Percentiles rank a stretch among this genome's conserved stretches.
phyloP scores from a whole-genome alignment of 192 early-diverging fungal species.

The Podila minutissima region DNA sequence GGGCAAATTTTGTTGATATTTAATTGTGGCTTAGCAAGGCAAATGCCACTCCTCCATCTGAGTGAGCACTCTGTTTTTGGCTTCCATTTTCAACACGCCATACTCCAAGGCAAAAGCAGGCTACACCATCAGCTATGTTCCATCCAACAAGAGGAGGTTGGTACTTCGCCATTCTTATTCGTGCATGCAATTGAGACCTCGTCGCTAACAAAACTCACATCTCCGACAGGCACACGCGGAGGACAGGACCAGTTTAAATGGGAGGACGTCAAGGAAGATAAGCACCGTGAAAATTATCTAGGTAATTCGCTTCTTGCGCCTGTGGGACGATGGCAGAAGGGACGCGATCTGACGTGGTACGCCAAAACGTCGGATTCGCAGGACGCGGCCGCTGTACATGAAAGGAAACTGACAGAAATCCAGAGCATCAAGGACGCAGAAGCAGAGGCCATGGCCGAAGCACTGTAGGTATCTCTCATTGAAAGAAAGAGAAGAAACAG shows the following conservation, averaged over 20 bases:
- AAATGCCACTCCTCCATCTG: neutral
- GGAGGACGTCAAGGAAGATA: conserved; percentile 72
- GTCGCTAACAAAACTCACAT: neutral
- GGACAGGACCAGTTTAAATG: conserved; percentile 65
- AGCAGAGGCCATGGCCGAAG: conserved; percentile 66
- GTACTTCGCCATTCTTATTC: neutral
- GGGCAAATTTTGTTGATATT: neutral
- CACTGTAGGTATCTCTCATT: conserved; percentile 53
- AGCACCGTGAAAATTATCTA: conserved; percentile 86
- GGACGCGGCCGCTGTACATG: neutral
- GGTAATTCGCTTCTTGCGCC: conserved; percentile 85
- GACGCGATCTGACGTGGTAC: conserved; percentile 80
- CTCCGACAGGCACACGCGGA: conserved; percentile 48
- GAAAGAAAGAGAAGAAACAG: neutral
- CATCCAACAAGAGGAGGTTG: conserved; percentile 51
- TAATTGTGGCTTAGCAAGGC: neutral
- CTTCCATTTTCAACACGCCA: neutral
- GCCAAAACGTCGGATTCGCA: conserved; percentile 61
- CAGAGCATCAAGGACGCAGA: conserved; percentile 67
- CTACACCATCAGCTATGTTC: conserved; percentile 21
- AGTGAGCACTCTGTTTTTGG: neutral
- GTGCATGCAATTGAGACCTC: neutral
- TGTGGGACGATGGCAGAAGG: conserved; percentile 76
- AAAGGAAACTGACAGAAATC: conserved; percentile 54
- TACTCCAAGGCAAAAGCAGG: too few relatives aligned